These are phyloP conservation scores for Angophora floribunda DNA, from an alignment of 345 rosid genomes.

Conservation along the genomic window DNA sequence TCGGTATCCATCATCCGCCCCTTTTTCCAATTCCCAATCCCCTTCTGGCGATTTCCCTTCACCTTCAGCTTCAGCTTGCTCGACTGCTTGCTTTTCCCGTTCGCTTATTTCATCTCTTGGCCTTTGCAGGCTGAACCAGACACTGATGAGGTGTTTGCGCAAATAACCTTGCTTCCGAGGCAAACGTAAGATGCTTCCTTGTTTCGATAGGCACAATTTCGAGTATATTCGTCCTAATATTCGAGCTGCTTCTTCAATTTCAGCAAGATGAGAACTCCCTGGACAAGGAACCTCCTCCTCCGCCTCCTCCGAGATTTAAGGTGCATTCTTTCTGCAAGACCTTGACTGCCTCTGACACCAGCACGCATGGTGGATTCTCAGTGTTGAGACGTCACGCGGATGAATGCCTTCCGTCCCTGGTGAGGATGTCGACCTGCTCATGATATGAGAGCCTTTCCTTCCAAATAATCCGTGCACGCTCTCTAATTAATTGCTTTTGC, in stretches of 20 bases:
- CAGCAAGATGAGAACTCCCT: constrained; percentile 53
- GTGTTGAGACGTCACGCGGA: constrained; percentile 77
- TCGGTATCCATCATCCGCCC: neutral
- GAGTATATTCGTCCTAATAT: neutral
- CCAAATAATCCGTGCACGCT: neutral
- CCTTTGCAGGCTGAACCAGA: constrained; percentile 68
- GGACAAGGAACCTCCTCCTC: constrained; percentile 42
- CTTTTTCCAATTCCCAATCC: neutral
- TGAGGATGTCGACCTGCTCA: constrained; percentile 4
- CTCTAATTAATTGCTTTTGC: neutral
- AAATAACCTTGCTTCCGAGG: constrained; percentile 60
- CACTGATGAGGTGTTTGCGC: constrained; percentile 83
- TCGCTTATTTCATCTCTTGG: neutral
- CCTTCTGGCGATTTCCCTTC: neutral
- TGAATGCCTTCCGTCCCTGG: constrained; percentile 87
- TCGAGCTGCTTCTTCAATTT: neutral
- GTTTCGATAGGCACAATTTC: neutral
- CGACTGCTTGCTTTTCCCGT: neutral
- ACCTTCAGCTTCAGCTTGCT: neutral
- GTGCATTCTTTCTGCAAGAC: constrained; percentile 83
- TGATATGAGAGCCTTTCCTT: neutral
- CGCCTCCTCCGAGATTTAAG: constrained; percentile 48
- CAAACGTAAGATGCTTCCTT: constrained; percentile 9
- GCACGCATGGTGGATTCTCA: constrained; percentile 93
- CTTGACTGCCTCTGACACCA: constrained; percentile 84